Evolutionary conservation across 257 asterid species (phyloP).

Genomic region (Cynanchum wilfordii): DNA sequence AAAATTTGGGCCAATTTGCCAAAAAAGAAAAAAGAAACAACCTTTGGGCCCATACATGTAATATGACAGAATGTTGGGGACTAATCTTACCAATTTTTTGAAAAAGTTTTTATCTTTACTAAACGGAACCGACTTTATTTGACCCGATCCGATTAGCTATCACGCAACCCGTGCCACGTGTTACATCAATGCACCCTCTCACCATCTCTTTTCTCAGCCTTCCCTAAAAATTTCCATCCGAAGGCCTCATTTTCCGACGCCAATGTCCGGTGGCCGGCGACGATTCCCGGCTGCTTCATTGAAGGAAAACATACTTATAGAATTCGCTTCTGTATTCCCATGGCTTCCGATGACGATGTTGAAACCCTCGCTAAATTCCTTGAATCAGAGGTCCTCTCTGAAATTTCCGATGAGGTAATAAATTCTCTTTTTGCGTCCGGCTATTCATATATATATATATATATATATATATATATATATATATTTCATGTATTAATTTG

Average conservation of each 20-base stretch:
- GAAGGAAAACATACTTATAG: neutral
- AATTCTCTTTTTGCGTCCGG: neutral
- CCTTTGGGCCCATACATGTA: too few relatives aligned
- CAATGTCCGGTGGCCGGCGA: conserved; percentile 38
- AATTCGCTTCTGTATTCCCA: conserved; percentile 9
- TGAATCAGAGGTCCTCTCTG: conserved; percentile 71
- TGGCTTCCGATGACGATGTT: conserved; percentile 89
- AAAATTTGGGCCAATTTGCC: too few relatives aligned
- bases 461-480: too few relatives aligned
- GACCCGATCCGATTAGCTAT: conserved; percentile 14
- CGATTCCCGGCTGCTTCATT: conserved; percentile 15
- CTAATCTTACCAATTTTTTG: too few relatives aligned
- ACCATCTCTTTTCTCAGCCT: conserved; percentile 14
- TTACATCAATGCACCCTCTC: neutral
- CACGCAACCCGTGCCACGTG: conserved; percentile 21
- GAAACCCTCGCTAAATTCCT: conserved; percentile 74
- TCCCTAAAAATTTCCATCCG: conserved; percentile 13
- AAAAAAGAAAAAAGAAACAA: too few relatives aligned
- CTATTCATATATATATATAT: too few relatives aligned
- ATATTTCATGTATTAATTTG: neutral
- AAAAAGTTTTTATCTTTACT: neutral
- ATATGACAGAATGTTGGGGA: too few relatives aligned
- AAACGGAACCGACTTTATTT: neutral
- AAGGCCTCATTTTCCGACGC: conserved; percentile 52
- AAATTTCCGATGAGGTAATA: conserved; percentile 60